Conservation (phyloP, 2,329 filamentous ascomycete genomes). For the Aureobasidium vineae region DNA sequence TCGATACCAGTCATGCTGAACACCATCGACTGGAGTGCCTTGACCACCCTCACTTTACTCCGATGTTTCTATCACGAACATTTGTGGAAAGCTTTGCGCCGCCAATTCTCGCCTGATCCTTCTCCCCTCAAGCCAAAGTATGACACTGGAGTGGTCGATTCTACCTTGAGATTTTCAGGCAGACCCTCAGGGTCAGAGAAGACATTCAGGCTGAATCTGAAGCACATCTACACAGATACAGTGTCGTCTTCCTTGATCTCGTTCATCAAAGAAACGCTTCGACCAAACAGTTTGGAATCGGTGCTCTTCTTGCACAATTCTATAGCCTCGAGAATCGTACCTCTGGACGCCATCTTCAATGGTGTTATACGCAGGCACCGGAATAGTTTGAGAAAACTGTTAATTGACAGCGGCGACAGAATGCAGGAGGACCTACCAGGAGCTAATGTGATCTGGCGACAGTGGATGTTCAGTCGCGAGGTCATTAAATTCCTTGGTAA, state of each 20-base stretch:
- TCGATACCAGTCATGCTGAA: conserved; percentile 68
- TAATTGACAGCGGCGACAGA: conserved; percentile 68
- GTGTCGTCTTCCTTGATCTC: conserved; percentile 66
- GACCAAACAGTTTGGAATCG: conserved; percentile 75
- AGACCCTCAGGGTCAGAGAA: neutral
- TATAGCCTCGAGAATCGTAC: conserved; percentile 58
- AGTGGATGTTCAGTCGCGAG: conserved; percentile 70
- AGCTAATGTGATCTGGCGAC: conserved; percentile 54
- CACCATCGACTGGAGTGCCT: conserved; percentile 70
- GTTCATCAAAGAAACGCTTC: conserved; percentile 74
- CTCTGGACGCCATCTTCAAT: conserved; percentile 68
- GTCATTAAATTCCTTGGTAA: conserved; percentile 70
- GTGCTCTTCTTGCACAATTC: conserved; percentile 64
- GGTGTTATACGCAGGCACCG: conserved; percentile 69
- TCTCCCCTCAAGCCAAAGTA: neutral
- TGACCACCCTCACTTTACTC: conserved; percentile 71
- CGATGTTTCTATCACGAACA: conserved; percentile 70
- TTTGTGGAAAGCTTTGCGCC: conserved; percentile 70
- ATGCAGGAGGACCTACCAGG: conserved; percentile 44
- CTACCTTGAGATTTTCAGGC: neutral
- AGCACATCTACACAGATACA: conserved; percentile 71
- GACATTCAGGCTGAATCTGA: conserved; percentile 58
- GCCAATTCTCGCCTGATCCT: conserved; percentile 32
- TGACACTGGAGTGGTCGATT: neutral
- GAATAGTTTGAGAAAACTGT: conserved; percentile 66